These are phyloP conservation scores for Tagetes patula DNA, from an alignment of 129 eudicot genomes.

Conservation along the genomic window DNA sequence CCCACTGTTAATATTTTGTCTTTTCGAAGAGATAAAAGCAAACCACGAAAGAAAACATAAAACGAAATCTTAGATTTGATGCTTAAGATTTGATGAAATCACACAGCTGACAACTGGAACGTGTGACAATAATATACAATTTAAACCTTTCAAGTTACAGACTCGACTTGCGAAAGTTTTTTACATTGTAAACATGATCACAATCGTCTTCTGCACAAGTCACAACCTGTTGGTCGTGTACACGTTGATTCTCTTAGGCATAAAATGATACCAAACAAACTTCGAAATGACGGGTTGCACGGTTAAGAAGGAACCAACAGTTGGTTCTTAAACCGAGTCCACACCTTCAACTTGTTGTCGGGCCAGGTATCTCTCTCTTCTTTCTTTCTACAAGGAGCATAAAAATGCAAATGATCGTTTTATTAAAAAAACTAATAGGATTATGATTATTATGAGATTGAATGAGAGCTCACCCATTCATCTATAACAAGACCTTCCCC, in stretches of 20 bases:
- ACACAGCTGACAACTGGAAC: conserved; percentile 18
- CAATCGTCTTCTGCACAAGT: conserved; percentile 28
- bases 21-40: not conserved
- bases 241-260: not conserved
- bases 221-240: conserved; percentile 1
- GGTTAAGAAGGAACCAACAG: conserved; percentile 15
- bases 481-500: conserved; percentile 71
- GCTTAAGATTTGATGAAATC: conserved; percentile 21
- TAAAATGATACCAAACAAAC: too few species aligned
- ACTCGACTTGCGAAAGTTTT: conserved; percentile 35
- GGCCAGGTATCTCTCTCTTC: conserved; percentile 37
- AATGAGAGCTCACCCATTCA: conserved; percentile 50
- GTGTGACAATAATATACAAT: conserved; percentile 8
- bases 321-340: conserved; percentile 29
- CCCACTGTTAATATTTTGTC: too few species aligned
- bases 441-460: not conserved
- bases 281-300: not conserved
- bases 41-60: conserved; percentile 14
- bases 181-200: conserved; percentile 32
- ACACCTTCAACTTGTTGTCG: conserved; percentile 37
- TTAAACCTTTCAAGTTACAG: conserved; percentile 26
- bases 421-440: not conserved
- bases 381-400: conserved; percentile 25
- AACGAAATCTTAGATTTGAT: conserved; percentile 14
- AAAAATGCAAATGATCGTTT: not conserved